Evolutionary conservation across 1,139 yeast genomes (phyloP).

Genomic region (Zhuliangozyma blackwelliae): DNA sequence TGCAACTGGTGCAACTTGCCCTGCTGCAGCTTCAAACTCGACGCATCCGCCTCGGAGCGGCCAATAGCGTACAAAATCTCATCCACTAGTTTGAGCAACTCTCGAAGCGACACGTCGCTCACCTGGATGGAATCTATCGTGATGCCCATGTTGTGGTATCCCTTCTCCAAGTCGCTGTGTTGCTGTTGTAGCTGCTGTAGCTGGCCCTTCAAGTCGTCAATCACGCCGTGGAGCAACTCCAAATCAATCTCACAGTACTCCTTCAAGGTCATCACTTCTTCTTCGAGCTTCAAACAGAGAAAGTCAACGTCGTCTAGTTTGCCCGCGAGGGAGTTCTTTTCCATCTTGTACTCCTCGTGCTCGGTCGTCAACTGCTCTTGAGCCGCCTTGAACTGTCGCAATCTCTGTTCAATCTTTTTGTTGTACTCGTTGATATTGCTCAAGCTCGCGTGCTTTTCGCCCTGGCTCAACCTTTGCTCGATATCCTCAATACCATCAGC

Average conservation of each 20-base stretch:
- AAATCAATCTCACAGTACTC: constrained; percentile 63
- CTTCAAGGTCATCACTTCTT: constrained; percentile 56
- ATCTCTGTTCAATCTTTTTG: constrained; percentile 55
- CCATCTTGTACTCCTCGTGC: constrained; percentile 61
- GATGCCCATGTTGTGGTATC: constrained; percentile 47
- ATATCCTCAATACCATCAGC: constrained; percentile 42
- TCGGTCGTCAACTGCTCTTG: constrained; percentile 67
- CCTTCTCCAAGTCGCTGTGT: constrained; percentile 41
- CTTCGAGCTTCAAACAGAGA: constrained; percentile 50
- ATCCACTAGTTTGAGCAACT: constrained; percentile 49
- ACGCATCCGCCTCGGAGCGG: constrained; percentile 41
- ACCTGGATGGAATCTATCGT: constrained; percentile 58
- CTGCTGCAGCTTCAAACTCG: constrained; percentile 36
- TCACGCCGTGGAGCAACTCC: constrained; percentile 49
- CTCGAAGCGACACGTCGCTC: constrained; percentile 53
- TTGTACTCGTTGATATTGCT: constrained; percentile 55
- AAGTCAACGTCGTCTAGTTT: constrained; percentile 53
- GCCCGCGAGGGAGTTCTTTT: constrained; percentile 54
- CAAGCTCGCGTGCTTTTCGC: constrained; percentile 24
- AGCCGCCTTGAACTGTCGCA: constrained; percentile 55
- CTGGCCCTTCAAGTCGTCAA: constrained; percentile 51
- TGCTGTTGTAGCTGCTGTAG: constrained; percentile 39
- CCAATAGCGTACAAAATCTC: constrained; percentile 52
- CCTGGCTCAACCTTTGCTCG: constrained; percentile 9
- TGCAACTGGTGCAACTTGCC: constrained; percentile 46